Evolutionary conservation across 2,329 filamentous ascomycete species (phyloP).

Genomic region (Ceratocystis colombiana): DNA sequence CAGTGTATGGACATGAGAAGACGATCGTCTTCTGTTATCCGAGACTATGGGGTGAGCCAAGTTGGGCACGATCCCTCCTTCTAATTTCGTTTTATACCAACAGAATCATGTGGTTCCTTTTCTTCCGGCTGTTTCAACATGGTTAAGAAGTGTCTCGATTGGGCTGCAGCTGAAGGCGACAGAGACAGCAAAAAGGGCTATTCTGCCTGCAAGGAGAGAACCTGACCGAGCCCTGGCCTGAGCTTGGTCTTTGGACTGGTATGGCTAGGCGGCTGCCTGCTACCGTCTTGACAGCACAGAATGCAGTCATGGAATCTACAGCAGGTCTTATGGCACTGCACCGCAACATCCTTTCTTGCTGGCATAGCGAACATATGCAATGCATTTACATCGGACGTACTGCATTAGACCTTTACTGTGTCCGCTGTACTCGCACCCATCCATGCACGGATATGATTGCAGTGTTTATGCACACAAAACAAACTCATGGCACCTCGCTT

Average conservation of each 20-base stretch:
- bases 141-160: neutral
- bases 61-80: neutral
- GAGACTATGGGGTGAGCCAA: no score
- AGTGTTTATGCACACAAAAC: neutral
- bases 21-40: no score
- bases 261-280: no score
- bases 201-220: no score
- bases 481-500: slow-evolving; percentile 9
- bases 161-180: neutral
- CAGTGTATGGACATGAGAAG: no score
- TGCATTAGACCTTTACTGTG: no score
- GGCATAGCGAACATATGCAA: no score
- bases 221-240: no score
- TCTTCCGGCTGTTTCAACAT: neutral
- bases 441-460: neutral
- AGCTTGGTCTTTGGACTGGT: no score
- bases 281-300: neutral
- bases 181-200: neutral
- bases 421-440: neutral
- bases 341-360: neutral
- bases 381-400: no score
- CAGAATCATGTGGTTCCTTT: neutral
- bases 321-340: neutral
- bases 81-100: neutral
- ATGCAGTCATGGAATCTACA: neutral